Conservation (phyloP, 1,139 yeast species). For the Pichia sp. region DNA sequence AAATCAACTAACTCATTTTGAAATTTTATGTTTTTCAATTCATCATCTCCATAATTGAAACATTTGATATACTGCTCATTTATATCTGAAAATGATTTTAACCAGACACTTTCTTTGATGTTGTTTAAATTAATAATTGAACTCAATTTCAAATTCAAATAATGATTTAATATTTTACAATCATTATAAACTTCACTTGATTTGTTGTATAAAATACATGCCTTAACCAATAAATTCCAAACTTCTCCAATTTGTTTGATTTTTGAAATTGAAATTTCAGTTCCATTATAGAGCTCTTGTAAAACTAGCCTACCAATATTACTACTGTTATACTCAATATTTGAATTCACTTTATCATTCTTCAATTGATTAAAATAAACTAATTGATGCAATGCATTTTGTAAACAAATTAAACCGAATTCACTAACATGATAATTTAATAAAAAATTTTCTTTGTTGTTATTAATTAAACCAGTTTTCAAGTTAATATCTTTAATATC, state of each 20-base stretch:
- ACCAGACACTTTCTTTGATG: slow-evolving; percentile 32
- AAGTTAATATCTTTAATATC: slow-evolving; percentile 17
- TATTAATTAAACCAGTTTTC: slow-evolving; percentile 20
- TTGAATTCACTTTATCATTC: not conserved
- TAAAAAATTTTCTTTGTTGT: slow-evolving; percentile 19
- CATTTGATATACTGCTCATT: slow-evolving; percentile 25
- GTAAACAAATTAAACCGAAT: slow-evolving; percentile 35
- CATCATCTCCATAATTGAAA: slow-evolving; percentile 23
- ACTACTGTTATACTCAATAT: not conserved
- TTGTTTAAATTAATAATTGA: slow-evolving; percentile 26
- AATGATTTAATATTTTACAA: slow-evolving; percentile 27
- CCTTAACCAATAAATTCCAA: slow-evolving; percentile 28
- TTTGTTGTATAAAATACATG: slow-evolving; percentile 25
- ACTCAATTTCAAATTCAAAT: slow-evolving; percentile 27
- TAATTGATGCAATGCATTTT: slow-evolving; percentile 34
- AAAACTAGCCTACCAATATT: not conserved
- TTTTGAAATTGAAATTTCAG: slow-evolving; percentile 10
- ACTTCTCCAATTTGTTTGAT: slow-evolving; percentile 22
- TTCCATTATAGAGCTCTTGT: slow-evolving; percentile 9
- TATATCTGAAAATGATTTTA: slow-evolving; percentile 28
- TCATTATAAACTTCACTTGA: slow-evolving; percentile 27
- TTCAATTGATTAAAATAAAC: slow-evolving; percentile 23
- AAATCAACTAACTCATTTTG: slow-evolving; percentile 21
- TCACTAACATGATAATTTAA: slow-evolving; percentile 31
- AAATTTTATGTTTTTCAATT: slow-evolving; percentile 21